phyloP scores from a whole-genome alignment of 176 grass and related monocot genomes.

The Alloteropsis semialata region DNA sequence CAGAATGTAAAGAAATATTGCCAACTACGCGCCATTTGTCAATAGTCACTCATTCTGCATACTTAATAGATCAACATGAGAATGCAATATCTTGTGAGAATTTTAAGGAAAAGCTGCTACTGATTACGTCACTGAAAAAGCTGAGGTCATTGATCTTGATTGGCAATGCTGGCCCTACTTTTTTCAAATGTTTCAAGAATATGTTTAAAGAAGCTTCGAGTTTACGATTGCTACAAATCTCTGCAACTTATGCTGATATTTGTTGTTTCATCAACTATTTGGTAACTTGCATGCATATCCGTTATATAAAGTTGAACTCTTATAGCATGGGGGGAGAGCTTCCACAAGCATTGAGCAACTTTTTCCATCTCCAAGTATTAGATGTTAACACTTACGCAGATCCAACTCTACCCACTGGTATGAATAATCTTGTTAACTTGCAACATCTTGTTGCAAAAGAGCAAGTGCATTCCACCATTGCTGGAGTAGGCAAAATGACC shows the following conservation, averaged over 20 bases:
- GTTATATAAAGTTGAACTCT: not conserved
- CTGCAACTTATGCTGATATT: not conserved
- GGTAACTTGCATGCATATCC: not conserved
- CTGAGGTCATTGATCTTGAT: conserved; percentile 36
- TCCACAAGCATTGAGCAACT: not conserved
- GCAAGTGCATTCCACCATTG: not conserved
- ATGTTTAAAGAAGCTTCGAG: not conserved
- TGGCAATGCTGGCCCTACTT: not conserved
- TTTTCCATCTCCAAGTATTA: conserved; percentile 43
- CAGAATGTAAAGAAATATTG: not conserved
- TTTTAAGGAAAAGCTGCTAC: not conserved
- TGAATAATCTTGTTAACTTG: conserved; percentile 47
- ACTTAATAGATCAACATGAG: too few relatives aligned
- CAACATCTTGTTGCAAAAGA: conserved; percentile 32
- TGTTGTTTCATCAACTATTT: not conserved
- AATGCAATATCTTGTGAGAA: not conserved
- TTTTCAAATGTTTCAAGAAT: too few relatives aligned
- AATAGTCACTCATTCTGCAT: not conserved
- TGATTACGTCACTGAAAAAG: not conserved
- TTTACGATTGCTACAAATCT: conserved; percentile 1
- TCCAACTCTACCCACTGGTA: conserved; percentile 1
- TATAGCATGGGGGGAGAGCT: not conserved
- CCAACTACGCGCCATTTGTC: conserved; percentile 11
- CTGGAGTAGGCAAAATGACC: not conserved
- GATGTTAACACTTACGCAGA: not conserved